phyloP scores from a whole-genome alignment of 2,329 filamentous ascomycete species.

The Diaporthe australafricana region DNA sequence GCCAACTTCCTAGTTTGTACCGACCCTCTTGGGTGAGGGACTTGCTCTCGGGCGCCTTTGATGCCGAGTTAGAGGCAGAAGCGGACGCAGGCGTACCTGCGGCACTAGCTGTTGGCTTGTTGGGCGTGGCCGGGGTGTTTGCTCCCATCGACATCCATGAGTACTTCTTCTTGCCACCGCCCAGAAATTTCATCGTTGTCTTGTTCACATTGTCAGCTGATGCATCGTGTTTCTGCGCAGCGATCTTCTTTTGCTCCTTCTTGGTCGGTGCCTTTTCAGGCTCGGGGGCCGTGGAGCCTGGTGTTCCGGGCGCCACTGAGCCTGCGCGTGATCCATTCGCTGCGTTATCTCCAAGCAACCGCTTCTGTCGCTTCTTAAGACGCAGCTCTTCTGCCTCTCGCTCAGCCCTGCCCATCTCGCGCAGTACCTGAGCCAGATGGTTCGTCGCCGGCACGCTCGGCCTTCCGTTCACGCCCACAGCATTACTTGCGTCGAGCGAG shows the following conservation, averaged over 20 bases:
- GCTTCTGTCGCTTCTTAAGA: slow-evolving; percentile 73
- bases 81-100: slow-evolving; percentile 23
- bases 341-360: slow-evolving; percentile 64
- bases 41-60: slow-evolving; percentile 48
- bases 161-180: slow-evolving; percentile 73
- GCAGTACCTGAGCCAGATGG: slow-evolving; percentile 63
- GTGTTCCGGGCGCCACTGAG: slow-evolving; percentile 69
- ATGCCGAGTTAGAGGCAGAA: slow-evolving; percentile 31
- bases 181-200: slow-evolving; percentile 77
- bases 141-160: slow-evolving; percentile 78
- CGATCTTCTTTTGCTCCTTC: slow-evolving; percentile 84
- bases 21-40: slow-evolving; percentile 68
- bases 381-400: slow-evolving; percentile 79
- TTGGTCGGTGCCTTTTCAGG: slow-evolving; percentile 80
- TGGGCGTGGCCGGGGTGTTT: slow-evolving; percentile 56
- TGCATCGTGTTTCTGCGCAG: slow-evolving; percentile 81
- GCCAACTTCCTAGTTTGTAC: slow-evolving; percentile 77
- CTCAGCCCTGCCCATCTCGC: slow-evolving; percentile 74
- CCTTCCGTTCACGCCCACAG: slow-evolving; percentile 36
- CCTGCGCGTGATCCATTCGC: slow-evolving; percentile 65
- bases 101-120: slow-evolving; percentile 46
- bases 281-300: slow-evolving; percentile 72
- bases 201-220: slow-evolving; percentile 85
- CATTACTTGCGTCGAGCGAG: slow-evolving; percentile 48
- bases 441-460: slow-evolving; percentile 55